Evolutionary conservation across 805 yeast species (phyloP).

Genomic region (Yamadazyma endophytica): DNA sequence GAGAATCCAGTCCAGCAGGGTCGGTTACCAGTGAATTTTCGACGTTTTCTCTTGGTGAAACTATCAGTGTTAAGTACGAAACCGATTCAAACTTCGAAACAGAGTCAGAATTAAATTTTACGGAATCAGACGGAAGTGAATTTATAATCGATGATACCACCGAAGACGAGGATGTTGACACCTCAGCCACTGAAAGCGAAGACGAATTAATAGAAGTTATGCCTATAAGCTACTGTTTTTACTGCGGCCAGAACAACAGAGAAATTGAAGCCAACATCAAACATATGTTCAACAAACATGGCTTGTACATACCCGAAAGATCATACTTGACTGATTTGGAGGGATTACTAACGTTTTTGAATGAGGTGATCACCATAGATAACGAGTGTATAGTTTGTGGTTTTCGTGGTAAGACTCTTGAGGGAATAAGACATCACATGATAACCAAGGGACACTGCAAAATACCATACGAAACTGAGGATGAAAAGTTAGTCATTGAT

Average conservation of each 20-base stretch:
- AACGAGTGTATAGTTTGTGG: slow-evolving; percentile 44
- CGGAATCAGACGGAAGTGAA: slow-evolving; percentile 30
- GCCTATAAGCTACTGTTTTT: slow-evolving; percentile 51
- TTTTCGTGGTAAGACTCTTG: slow-evolving; percentile 36
- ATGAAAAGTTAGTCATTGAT: slow-evolving; percentile 29
- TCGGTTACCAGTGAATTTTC: slow-evolving; percentile 55
- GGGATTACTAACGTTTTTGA: slow-evolving; percentile 35
- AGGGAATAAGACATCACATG: slow-evolving; percentile 42
- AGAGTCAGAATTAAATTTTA: slow-evolving; percentile 47
- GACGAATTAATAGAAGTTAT: slow-evolving; percentile 19
- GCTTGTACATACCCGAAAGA: slow-evolving; percentile 43
- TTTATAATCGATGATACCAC: slow-evolving; percentile 5
- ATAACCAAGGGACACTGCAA: slow-evolving; percentile 41
- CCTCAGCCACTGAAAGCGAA: slow-evolving; percentile 9
- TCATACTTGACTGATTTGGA: slow-evolving; percentile 31
- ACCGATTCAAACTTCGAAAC: slow-evolving; percentile 38
- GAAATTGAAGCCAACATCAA: slow-evolving; percentile 51
- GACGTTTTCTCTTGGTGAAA: slow-evolving; percentile 51
- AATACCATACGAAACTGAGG: slow-evolving; percentile 41
- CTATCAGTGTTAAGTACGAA: slow-evolving; percentile 13
- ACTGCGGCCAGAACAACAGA: slow-evolving; percentile 50
- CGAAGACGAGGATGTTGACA: slow-evolving; percentile 27
- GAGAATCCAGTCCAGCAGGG: slow-evolving; percentile 33
- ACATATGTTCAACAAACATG: slow-evolving; percentile 44
- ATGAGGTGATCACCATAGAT: slow-evolving; percentile 35